phyloP scores from a whole-genome alignment of 169 alveolate species.

The Perkinsus olseni region DNA sequence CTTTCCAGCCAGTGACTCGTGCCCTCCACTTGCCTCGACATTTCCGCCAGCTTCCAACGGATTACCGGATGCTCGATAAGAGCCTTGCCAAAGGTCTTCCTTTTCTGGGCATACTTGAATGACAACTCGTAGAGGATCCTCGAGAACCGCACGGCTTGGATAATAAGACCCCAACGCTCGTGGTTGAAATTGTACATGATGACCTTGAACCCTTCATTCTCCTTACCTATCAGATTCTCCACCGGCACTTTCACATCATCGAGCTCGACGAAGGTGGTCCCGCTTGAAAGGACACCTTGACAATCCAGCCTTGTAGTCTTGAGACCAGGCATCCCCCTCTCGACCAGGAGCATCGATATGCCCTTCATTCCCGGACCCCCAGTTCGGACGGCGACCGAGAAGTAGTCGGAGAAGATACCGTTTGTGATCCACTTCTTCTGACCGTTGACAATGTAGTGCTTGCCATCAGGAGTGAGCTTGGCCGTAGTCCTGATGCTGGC shows the following conservation, averaged over 20 bases:
- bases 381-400: conserved; percentile 34
- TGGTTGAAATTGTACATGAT: conserved; percentile 32
- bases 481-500: conserved; percentile 26
- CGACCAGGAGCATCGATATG: conserved; percentile 12
- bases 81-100: conserved; percentile 18
- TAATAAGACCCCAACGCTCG: conserved; percentile 33
- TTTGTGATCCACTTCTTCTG: conserved; percentile 40
- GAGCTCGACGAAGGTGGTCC: conserved; percentile 29
- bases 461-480: conserved; percentile 16
- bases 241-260: conserved; percentile 19
- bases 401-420: conserved; percentile 31
- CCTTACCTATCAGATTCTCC: conserved; percentile 12
- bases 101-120: conserved; percentile 6
- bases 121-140: conserved; percentile 21
- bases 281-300: conserved; percentile 26
- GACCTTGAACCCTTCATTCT: conserved; percentile 6
- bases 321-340: conserved; percentile 17
- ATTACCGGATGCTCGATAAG: conserved; percentile 37
- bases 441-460: conserved; percentile 32
- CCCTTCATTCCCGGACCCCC: conserved; percentile 38
- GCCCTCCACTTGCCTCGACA: conserved; percentile 31
- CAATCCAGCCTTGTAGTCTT: conserved; percentile 26
- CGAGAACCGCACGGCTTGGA: conserved; percentile 24
- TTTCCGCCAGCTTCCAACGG: conserved; percentile 36
- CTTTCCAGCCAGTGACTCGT: conserved; percentile 31